A percentile compares a stretch with the other conserved stretches of the same genome.
These are phyloP conservation scores for Castanospermum australe DNA, from an alignment of 306 rosid species.

Conservation along the genomic window DNA sequence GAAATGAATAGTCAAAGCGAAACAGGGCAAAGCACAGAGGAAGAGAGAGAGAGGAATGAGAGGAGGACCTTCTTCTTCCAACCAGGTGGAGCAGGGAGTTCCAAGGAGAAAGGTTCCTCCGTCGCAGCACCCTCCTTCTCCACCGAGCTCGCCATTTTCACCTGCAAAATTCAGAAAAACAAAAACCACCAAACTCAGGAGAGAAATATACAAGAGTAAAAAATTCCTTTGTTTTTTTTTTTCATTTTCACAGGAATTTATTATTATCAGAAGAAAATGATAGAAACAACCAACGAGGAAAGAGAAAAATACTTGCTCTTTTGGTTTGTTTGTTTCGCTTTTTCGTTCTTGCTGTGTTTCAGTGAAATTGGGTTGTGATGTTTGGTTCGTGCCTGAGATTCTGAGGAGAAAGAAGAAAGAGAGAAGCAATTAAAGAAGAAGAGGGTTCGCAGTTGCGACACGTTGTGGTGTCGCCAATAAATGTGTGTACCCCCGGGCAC, in stretches of 20 bases:
- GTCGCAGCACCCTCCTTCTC: slow-evolving; percentile 56
- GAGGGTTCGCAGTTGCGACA: slow-evolving; percentile 19
- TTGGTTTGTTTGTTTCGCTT: background rate
- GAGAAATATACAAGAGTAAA: background rate
- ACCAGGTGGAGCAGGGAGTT: slow-evolving; percentile 95
- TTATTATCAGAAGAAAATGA: background rate
- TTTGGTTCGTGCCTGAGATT: background rate
- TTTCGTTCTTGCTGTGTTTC: background rate
- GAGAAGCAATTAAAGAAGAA: background rate
- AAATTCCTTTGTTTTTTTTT: too few species aligned
- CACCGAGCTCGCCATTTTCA: slow-evolving; percentile 78
- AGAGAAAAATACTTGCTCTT: slow-evolving; percentile 7
- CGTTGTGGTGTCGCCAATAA: slow-evolving; percentile 34
- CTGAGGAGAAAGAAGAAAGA: slow-evolving; percentile 9
- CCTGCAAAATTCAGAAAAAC: slow-evolving; percentile 46
- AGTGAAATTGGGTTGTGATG: slow-evolving; percentile 16
- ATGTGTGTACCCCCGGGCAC: too few species aligned
- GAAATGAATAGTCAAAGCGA: slow-evolving; percentile 22
- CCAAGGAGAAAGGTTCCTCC: slow-evolving; percentile 78
- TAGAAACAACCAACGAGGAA: background rate
- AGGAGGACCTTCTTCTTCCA: slow-evolving; percentile 85
- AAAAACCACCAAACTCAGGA: background rate
- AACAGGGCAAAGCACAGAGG: background rate
- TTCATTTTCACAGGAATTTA: background rate
- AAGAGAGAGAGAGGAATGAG: background rate